A percentile compares a stretch with the other conserved stretches of the same genome.
phyloP scores from a whole-genome alignment of 345 rosid genomes.

The Turnera subulata region DNA sequence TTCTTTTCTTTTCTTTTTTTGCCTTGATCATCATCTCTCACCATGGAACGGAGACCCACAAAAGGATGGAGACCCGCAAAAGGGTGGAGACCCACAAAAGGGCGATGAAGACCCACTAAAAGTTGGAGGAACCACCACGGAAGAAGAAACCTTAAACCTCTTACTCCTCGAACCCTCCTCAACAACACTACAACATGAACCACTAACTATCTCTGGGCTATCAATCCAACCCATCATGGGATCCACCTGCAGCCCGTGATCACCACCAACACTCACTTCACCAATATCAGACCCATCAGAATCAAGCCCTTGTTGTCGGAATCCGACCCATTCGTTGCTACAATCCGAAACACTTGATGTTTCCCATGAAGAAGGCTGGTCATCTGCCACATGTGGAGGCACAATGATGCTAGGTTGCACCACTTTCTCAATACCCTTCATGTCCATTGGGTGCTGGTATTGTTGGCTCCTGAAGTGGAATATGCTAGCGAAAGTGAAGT shows the following conservation, averaged over 20 bases:
- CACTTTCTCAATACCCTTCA: conserved; percentile 45
- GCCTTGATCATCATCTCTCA: conserved; percentile 21
- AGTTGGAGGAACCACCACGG: conserved; percentile 57
- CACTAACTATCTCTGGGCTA: conserved; percentile 36
- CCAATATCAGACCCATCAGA: conserved; percentile 54
- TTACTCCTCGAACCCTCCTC: conserved; percentile 45
- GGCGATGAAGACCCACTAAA: conserved; percentile 35
- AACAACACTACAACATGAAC: conserved; percentile 1
- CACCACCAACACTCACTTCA: conserved; percentile 40
- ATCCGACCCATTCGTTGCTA: conserved; percentile 50
- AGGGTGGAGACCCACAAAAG: conserved; percentile 29
- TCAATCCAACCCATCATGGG: conserved; percentile 43
- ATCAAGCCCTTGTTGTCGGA: conserved; percentile 44
- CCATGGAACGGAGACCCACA: conserved; percentile 14
- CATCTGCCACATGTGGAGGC: conserved; percentile 24
- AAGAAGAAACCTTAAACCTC: conserved; percentile 63
- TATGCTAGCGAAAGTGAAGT: conserved; percentile 58
- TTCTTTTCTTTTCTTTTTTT: no score
- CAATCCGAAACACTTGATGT: conserved; percentile 51
- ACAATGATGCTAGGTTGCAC: conserved; percentile 67
- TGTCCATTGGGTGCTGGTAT: conserved; percentile 33
- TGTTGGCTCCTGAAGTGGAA: conserved; percentile 44
- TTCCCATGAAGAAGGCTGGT: conserved; percentile 44
- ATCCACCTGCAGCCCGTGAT: conserved; percentile 21
- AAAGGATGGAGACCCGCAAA: conserved; percentile 8